Evolutionary conservation across 1,139 yeast genomes (phyloP).

Genomic region (Keqinozyma sinolaborantium): DNA sequence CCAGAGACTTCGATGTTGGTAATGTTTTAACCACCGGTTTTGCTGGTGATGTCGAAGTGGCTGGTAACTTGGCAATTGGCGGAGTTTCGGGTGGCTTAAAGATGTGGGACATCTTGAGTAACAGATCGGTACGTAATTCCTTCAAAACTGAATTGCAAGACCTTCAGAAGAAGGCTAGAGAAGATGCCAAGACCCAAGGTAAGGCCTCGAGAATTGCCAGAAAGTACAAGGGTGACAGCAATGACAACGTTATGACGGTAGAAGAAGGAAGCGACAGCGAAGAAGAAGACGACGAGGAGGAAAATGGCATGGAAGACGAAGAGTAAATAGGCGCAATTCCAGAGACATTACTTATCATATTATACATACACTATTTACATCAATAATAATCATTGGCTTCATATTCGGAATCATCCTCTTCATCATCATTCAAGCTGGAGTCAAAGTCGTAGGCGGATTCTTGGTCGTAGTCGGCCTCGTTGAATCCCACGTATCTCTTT

Average conservation of each 20-base stretch:
- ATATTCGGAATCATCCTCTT: slow-evolving; percentile 26
- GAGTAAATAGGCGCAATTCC: slow-evolving; percentile 1
- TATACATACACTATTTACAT: slow-evolving; percentile 1
- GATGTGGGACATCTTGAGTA: slow-evolving; percentile 90
- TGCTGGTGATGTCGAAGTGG: slow-evolving; percentile 84
- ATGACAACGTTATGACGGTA: slow-evolving; percentile 50
- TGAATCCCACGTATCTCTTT: slow-evolving; percentile 40
- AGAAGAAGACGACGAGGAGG: slow-evolving; percentile 35
- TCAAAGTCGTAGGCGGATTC: slow-evolving; percentile 34
- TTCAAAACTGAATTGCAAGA: slow-evolving; percentile 56
- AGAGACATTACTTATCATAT: not conserved
- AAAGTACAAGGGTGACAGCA: slow-evolving; percentile 49
- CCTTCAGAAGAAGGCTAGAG: slow-evolving; percentile 55
- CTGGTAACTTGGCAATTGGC: slow-evolving; percentile 82
- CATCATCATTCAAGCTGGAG: slow-evolving; percentile 16
- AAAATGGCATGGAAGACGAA: slow-evolving; percentile 3
- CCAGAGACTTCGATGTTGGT: slow-evolving; percentile 94
- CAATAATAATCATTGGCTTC: slow-evolving; percentile 47
- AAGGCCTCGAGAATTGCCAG: slow-evolving; percentile 71
- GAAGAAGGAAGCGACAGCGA: slow-evolving; percentile 60
- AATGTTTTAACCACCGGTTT: slow-evolving; percentile 81
- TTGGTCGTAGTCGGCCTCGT: slow-evolving; percentile 47
- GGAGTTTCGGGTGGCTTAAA: slow-evolving; percentile 84
- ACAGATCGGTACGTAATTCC: slow-evolving; percentile 69
- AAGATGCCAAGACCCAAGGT: slow-evolving; percentile 51